Evolutionary conservation across 305 asterid genomes (phyloP), one percentile per base, ranked within the genome.

Genomic region (Fraxinus dipetala): DNA sequence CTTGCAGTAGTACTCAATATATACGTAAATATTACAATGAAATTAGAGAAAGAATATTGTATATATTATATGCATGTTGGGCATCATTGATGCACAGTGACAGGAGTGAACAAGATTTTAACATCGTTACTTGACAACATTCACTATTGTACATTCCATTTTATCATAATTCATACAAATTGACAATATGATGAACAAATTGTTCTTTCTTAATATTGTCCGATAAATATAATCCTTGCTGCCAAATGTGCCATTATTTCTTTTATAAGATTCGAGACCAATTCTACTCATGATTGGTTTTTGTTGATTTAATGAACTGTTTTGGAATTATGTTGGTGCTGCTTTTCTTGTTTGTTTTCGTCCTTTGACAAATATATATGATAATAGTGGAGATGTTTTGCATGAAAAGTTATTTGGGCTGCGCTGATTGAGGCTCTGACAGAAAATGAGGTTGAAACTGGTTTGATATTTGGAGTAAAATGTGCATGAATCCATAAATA

Each of bases 1-100:
- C 82, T 56, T 78, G 81, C 77, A 83, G 78, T 28, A 61, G 77
- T 80, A 43, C 81, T 80, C 70, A 16, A 77, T 65, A 18, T 65
- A 24, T 65, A 65, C 28, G 26, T 14, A 14, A 72, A 40, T 73
- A 59, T 84, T 14, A 38, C 51, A 30, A 20, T 76, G 43, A 20
- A 76, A 20, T 79, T 63, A 22, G 81, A 72, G 78, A 5, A 40
- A 51, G 13, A 30, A 35, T 76, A 22, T 51, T 77, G 69, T 63
- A 69, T 40, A 40, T 40, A 40, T 40, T 48, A 16, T 77, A 73
- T 1, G 67, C 20, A 9, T 10, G 22, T 81, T 72, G 18, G 30
- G 32, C 22, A 56, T 67, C 20, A 22, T 56, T 70, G 45, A 75
- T 26, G 76, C 35, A 56, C 78, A 14, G 73, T 24, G 51, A 51